phyloP scores from a whole-genome alignment of 768 basidiomycete genomes.

The Rhodosporidiobolus sp. region DNA sequence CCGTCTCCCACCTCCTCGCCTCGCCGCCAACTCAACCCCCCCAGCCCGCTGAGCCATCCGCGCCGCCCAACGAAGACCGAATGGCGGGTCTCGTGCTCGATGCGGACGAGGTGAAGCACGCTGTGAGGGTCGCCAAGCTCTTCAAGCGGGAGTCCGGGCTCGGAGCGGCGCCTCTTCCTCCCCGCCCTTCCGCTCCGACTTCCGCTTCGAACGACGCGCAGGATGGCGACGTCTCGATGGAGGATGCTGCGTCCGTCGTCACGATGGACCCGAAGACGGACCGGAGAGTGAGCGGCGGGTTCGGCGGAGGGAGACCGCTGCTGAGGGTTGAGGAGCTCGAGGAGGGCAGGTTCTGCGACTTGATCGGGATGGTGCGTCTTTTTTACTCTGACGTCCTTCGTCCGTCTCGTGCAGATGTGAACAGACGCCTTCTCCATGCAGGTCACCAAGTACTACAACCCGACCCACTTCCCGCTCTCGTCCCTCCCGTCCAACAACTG shows the following conservation, averaged over 20 bases:
- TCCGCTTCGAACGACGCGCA: background rate
- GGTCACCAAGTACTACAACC: background rate
- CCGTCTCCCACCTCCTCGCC: background rate
- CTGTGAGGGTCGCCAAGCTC: background rate
- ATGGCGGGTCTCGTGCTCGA: background rate
- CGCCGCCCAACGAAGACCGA: too few species aligned
- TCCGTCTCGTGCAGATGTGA: background rate
- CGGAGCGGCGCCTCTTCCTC: too few species aligned
- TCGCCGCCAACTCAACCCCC: background rate
- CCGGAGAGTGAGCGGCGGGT: background rate
- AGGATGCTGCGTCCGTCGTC: background rate
- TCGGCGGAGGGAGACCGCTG: background rate
- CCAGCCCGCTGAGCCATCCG: background rate
- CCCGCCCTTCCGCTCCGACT: background rate
- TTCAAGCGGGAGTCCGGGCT: background rate
- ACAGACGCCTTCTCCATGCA: background rate
- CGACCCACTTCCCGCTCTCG: background rate
- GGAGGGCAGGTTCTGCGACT: slow-evolving; percentile 10
- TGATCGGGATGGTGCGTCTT: slow-evolving; percentile 15
- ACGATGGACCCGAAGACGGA: too few species aligned
- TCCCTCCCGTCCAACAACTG: background rate
- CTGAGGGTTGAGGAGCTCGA: background rate
- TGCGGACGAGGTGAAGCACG: slow-evolving; percentile 3
- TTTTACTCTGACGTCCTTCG: background rate
- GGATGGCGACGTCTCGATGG: background rate